Evolutionary conservation across 106 monocot species (phyloP).

Genomic region (Narthecium ossifragum): DNA sequence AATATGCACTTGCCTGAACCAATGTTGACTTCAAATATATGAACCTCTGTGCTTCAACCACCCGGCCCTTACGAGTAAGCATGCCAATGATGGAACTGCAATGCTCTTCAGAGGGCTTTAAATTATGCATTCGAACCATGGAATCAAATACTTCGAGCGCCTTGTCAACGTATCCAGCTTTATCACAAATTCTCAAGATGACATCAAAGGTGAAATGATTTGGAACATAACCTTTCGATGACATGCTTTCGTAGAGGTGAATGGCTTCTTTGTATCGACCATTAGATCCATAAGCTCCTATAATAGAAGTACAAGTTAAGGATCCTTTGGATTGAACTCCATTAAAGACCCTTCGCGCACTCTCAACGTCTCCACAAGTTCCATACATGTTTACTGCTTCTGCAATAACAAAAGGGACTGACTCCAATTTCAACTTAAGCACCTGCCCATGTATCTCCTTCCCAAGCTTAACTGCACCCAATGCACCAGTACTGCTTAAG

Average conservation of each 20-base stretch:
- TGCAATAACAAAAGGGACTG: slow-evolving; percentile 9
- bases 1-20: neutral
- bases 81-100: slow-evolving; percentile 38
- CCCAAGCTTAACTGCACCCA: slow-evolving; percentile 47
- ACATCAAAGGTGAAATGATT: slow-evolving; percentile 65
- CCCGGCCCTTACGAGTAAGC: slow-evolving; percentile 29
- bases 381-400: slow-evolving; percentile 51
- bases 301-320: slow-evolving; percentile 44
- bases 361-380: slow-evolving; percentile 36
- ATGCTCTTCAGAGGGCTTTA: slow-evolving; percentile 39
- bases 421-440: slow-evolving; percentile 36
- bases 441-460: slow-evolving; percentile 74
- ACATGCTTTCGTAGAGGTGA: slow-evolving; percentile 36
- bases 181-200: slow-evolving; percentile 45
- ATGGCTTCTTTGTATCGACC: slow-evolving; percentile 34
- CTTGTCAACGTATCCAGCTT: slow-evolving; percentile 31
- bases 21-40: slow-evolving; percentile 37
- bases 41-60: slow-evolving; percentile 53
- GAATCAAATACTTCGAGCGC: slow-evolving; percentile 48
- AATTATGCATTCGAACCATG: slow-evolving; percentile 52
- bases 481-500: slow-evolving; percentile 34
- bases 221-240: slow-evolving; percentile 43
- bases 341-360: slow-evolving; percentile 31
- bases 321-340: slow-evolving; percentile 30
- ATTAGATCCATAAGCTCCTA: slow-evolving; percentile 47